A percentile compares a stretch with the other conserved stretches of the same genome.
phyloP scores from a whole-genome alignment of 2,329 filamentous ascomycete species.

The Ilyonectria mors-panacis region DNA sequence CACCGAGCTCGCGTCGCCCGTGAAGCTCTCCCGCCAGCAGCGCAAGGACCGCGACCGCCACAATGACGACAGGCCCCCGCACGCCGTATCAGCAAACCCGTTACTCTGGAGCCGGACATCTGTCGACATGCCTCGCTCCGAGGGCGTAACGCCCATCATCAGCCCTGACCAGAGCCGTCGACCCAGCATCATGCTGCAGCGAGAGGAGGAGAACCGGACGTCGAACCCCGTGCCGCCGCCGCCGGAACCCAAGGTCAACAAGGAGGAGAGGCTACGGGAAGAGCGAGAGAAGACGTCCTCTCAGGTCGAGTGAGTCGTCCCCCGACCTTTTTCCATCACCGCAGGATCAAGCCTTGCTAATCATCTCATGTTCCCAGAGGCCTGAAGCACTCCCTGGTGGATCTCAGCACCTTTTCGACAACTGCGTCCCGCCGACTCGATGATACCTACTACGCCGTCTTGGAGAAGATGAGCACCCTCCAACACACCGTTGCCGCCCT shows the following conservation, averaged over 20 bases:
- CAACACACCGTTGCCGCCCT: slow-evolving; percentile 76
- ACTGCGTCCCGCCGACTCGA: slow-evolving; percentile 77
- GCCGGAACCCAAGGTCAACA: slow-evolving; percentile 46
- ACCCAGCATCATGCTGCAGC: slow-evolving; percentile 56
- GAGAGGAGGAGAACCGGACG: slow-evolving; percentile 47
- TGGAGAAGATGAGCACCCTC: slow-evolving; percentile 77
- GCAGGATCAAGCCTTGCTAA: slow-evolving; percentile 39
- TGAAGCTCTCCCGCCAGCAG: slow-evolving; percentile 56
- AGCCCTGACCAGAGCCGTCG: slow-evolving; percentile 62
- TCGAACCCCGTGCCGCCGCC: slow-evolving; percentile 28
- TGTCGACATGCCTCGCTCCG: slow-evolving; percentile 62
- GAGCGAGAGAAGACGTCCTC: slow-evolving; percentile 54
- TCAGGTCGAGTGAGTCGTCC: slow-evolving; percentile 50
- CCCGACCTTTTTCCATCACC: background rate
- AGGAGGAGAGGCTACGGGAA: slow-evolving; percentile 57
- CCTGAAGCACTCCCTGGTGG: slow-evolving; percentile 65
- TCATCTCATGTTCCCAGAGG: slow-evolving; percentile 55
- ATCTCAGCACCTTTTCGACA: slow-evolving; percentile 73
- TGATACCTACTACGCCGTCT: slow-evolving; percentile 80
- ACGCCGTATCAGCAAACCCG: slow-evolving; percentile 45
- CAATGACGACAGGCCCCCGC: slow-evolving; percentile 49
- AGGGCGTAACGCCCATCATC: slow-evolving; percentile 60
- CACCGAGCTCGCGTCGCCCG: slow-evolving; percentile 66
- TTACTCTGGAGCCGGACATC: slow-evolving; percentile 56
- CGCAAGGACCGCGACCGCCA: slow-evolving; percentile 47